Base-by-base conservation (phyloP, 176 grass and related monocot species). In the Oryza nivara region DNA sequence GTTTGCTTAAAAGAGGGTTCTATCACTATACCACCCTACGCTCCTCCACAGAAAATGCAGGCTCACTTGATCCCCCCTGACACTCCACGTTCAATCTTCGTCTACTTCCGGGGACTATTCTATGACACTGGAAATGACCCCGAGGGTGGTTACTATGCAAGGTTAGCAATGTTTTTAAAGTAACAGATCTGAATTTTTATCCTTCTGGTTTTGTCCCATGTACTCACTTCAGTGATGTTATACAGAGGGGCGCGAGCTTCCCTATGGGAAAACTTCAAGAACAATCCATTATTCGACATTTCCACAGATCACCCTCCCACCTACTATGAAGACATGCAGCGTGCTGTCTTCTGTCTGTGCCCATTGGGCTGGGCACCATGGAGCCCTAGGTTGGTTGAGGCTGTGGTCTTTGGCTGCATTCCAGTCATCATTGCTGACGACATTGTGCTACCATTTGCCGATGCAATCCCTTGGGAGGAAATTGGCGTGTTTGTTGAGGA, bases 241-340 rank as follows among this genome's bases (percentile, higher is more conserved):
- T 70, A 19, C 89, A 98, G 95, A 88, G 95, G 92, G 34, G 95
- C 92, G 0, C 82, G 95, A 45, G 95, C 95, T 73, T 95, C 95
- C 2, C 75, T 98, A 36, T 98, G 95, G 95, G 92, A 95, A 66
- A 98, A 98, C 56, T 98, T 98, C 76, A 98, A 98, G 88, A 98
- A 89, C 89, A 95, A 98, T 65, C 95, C 91, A 70, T 85, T 95
- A 2, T 98, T 98, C 80, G 95, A 98, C 73, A 92, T 98, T 71
- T 98, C 95, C 5, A 93, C 95, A 0, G 95, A 98, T 60, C 95
- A 98, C 83, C 92, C 95, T 44, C 83, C 89, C 5, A 98, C 95
- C 46, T 98, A 98, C 70, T 98, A 98, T 2, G 95, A 98, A 88
- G 95, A 98, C 66, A 98, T 98, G 95, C 95, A 98, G 47, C 84